Percentiles rank a stretch among this genome's conserved stretches.
Evolutionary conservation across 2,329 filamentous ascomycete species (phyloP).

Genomic region (Trichoderma asperellum): DNA sequence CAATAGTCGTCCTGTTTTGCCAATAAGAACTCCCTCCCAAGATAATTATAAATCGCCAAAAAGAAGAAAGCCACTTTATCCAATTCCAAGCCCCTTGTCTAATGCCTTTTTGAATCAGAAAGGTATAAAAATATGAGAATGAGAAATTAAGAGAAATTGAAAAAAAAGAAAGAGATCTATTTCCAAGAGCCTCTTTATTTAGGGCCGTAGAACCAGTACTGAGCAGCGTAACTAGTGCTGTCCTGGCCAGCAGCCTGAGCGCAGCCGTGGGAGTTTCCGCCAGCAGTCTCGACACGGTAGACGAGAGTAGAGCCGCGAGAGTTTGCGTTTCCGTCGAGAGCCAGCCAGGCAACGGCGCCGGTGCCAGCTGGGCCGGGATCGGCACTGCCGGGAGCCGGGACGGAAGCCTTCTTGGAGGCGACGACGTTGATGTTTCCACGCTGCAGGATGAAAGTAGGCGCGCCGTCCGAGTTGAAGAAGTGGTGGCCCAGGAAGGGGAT

Average conservation of each 20-base stretch:
- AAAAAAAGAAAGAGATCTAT: neutral
- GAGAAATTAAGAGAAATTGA: neutral
- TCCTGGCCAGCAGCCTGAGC: slow-evolving; percentile 44
- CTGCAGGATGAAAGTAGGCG: slow-evolving; percentile 64
- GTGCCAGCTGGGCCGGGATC: slow-evolving; percentile 52
- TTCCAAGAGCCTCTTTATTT: slow-evolving; percentile 25
- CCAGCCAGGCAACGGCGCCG: slow-evolving; percentile 60
- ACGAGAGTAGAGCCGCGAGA: slow-evolving; percentile 48
- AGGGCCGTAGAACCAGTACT: slow-evolving; percentile 61
- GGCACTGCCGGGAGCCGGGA: slow-evolving; percentile 56
- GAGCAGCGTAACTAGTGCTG: slow-evolving; percentile 60
- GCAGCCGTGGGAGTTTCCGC: slow-evolving; percentile 53
- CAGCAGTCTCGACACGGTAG: slow-evolving; percentile 61
- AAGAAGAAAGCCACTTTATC: neutral
- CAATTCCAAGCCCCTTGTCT: slow-evolving; percentile 2
- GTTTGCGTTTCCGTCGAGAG: slow-evolving; percentile 48
- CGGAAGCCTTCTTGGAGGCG: slow-evolving; percentile 53
- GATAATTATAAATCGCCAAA: neutral
- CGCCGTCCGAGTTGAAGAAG: slow-evolving; percentile 61
- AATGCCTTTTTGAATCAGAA: neutral
- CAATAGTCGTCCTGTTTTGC: neutral
- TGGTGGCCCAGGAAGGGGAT: slow-evolving; percentile 63
- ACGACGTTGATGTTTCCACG: slow-evolving; percentile 45
- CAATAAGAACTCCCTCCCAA: neutral
- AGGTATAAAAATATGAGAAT: neutral